Base-by-base conservation (phyloP, 495 filamentous ascomycete species). In the Daldinia caldariorum region DNA sequence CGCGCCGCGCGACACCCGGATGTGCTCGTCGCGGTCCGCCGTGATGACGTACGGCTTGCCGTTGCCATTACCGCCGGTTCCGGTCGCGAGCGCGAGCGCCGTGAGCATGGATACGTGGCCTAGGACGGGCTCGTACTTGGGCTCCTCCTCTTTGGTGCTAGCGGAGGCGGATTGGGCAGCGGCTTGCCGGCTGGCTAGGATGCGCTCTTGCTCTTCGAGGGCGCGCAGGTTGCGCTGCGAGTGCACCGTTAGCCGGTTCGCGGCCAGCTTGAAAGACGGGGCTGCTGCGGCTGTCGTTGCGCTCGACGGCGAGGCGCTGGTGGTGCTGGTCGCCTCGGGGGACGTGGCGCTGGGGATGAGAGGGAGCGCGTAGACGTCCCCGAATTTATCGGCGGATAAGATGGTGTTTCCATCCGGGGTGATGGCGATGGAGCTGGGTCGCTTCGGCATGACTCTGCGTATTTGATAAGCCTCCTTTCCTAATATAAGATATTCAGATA, bases 21-120 rank as follows among this genome's bases (percentile, higher is more conserved):
- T 97, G 76, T 98, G 96, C 83, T 99, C 95, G 82, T 99, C 95
- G 60, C 95, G 89, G 80, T 99, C 95, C 18, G 89, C 90, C 7
- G 94, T 97, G 68, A 99, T 76, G 67, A 98, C 90, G 76, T 94
- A 97, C 45, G 77, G 82, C 57, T 87, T 80, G 4, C 76, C 75
- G 26, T 80, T 57, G 26, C 3, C 75, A 22, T 80, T 57, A 3
- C 3, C 26, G 26, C 3, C 26, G 26, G 26, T 3, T 5, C 73
- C 58, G n/a, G 69, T 63, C 4, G 85, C 87, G 29, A 87, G 82
- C 3, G 79, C 70, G 37, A 97, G 69, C 72, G 94, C 90, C 0
- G 93, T 94, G 29, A 99, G 87, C 86, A 97, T 89, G 0, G 95
- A 97, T 7, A 97, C 94, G 81, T 99, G 95, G 13, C 95, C 95